Conservation (phyloP, 495 filamentous ascomycete genomes). For the Neurospora intermedia region DNA sequence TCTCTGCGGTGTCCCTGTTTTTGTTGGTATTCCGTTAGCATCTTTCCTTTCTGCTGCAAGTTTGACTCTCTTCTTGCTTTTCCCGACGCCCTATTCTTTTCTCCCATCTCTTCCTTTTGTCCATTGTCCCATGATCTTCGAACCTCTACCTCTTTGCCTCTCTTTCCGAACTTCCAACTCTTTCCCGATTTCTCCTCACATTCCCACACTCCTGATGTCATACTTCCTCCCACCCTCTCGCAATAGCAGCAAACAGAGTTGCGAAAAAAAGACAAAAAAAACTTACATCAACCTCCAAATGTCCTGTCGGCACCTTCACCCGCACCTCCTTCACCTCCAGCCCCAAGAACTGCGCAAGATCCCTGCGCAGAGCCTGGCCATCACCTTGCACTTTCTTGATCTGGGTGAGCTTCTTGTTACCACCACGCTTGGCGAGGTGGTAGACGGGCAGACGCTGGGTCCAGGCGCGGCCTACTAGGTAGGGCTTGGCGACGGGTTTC, state of each 20-base stretch:
- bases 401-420: conserved; percentile 63
- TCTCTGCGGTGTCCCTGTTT: conserved; percentile 9
- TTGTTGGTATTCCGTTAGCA: neutral
- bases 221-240: too few relatives aligned
- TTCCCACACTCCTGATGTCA: too few relatives aligned
- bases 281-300: conserved; percentile 54
- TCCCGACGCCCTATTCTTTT: too few relatives aligned
- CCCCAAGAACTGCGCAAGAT: conserved; percentile 33
- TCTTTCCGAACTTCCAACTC: too few relatives aligned
- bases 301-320: conserved; percentile 50
- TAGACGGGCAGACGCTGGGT: conserved; percentile 76
- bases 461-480: conserved; percentile 60
- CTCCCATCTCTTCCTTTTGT: too few relatives aligned
- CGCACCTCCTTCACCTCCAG: conserved; percentile 35
- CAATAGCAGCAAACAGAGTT: too few relatives aligned
- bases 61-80: too few relatives aligned
- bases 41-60: too few relatives aligned
- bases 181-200: too few relatives aligned
- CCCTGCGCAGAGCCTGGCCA: conserved; percentile 38
- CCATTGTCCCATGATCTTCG: too few relatives aligned
- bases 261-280: too few relatives aligned
- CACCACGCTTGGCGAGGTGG: conserved; percentile 58
- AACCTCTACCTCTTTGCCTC: too few relatives aligned
- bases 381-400: conserved; percentile 75
- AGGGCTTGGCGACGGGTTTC: conserved; percentile 33